Base-by-base conservation (phyloP, 2,329 filamentous ascomycete genomes). In the Arthrobotrys sphaeroides region DNA sequence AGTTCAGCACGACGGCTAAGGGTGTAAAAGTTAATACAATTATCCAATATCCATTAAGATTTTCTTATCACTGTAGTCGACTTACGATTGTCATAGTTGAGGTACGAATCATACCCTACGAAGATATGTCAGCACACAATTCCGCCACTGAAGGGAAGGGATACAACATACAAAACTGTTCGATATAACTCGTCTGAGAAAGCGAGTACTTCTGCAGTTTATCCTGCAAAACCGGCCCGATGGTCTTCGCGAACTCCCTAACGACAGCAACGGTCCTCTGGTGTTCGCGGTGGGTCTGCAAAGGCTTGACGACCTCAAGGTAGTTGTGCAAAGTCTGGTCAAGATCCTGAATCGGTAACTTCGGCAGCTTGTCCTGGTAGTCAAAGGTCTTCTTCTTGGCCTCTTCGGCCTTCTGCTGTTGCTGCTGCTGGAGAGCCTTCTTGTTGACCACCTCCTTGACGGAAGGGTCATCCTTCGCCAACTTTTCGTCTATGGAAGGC, bases 101-200 rank as follows among this genome's bases (percentile, higher is more conserved):
- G 86, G 81, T 98, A 99, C 28, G 95, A 98, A 82, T 99, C 95
- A 82, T 98, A 98, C 95, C 94, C 94, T 97, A 76, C 7, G 1
- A 36, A 45, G 81, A 73, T 80, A 61, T 79, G 55, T 38, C 67
- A 31, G 20, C 13, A 18, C 10, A 45, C 57, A 5, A 47, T 20
- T 26, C 12, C 4, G n/a, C 10, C 13, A 24, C 26, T 9, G 7
- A n/a, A 22, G 28, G 20, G 12, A 62, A 7, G 20, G 10, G 26
- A 43, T 16, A 57, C 45, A 33, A 87, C 92, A 81, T 87, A 97
- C 94, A 99, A 80, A 99, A 99, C 80, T 99, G 95, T 82, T 98
- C 95, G 80, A 99, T 98, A 81, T 97, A 99, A 83, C 94, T 98
- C 38, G 92, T 92, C 84, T 94, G 94, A 47, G 91, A 93, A 55